Percentiles rank a stretch among this genome's conserved stretches.
Evolutionary conservation across 768 basidiomycete genomes (phyloP).

Genomic region (Leccinum fibrillosum): DNA sequence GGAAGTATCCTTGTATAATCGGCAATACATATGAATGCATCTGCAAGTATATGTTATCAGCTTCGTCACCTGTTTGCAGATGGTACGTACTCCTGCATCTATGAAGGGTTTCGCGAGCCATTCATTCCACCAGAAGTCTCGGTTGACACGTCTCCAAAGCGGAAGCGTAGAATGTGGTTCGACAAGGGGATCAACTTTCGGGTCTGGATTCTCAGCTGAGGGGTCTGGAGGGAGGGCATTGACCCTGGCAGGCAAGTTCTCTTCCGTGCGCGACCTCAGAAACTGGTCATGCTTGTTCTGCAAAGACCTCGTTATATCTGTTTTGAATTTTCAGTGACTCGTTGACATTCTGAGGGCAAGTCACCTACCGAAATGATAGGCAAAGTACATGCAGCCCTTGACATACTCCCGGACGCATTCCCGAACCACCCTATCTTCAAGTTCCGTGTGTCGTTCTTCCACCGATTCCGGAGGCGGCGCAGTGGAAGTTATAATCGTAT

Average conservation of each 20-base stretch:
- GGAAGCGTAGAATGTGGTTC: constrained; percentile 81
- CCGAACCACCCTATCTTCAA: constrained; percentile 80
- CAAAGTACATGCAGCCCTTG: constrained; percentile 89
- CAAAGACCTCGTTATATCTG: constrained; percentile 80
- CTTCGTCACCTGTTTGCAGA: background rate
- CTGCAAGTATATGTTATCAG: constrained; percentile 31
- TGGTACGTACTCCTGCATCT: constrained; percentile 70
- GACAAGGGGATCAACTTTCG: constrained; percentile 48
- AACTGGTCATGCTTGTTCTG: constrained; percentile 75
- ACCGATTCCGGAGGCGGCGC: constrained; percentile 58
- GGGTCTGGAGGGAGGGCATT: constrained; percentile 44
- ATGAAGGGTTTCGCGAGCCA: constrained; percentile 80
- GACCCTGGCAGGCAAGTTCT: constrained; percentile 58
- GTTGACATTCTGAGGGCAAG: background rate
- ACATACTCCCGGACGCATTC: constrained; percentile 75
- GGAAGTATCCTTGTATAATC: constrained; percentile 92
- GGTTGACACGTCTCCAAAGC: constrained; percentile 87
- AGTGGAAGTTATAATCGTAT: constrained; percentile 54
- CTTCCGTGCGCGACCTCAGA: constrained; percentile 53
- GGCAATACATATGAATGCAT: constrained; percentile 85
- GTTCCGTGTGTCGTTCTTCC: constrained; percentile 68
- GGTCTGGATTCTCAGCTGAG: constrained; percentile 24
- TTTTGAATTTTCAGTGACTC: background rate
- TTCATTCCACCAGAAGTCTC: constrained; percentile 97
- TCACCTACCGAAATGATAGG: constrained; percentile 74